Conservation (phyloP, 176 grass and related monocot species). For the Chloris gayana region DNA sequence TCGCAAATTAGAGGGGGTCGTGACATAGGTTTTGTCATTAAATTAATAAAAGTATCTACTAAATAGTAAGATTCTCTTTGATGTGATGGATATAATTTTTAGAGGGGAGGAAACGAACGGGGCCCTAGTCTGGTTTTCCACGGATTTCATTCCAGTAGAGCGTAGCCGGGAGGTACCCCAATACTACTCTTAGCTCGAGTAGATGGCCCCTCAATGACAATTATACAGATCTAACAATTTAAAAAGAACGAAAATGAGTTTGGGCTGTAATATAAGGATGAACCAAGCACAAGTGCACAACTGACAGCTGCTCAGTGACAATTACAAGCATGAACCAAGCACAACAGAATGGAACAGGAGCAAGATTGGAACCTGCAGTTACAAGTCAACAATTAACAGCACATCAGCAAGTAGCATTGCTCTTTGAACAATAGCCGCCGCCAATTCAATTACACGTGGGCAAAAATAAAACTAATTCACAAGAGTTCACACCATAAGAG, state of each 20-base stretch:
- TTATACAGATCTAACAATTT: not conserved
- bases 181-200: not conserved
- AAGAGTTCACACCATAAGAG: not conserved
- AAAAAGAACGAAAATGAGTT: not conserved
- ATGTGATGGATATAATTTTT: too few relatives aligned
- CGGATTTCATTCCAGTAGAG: too few relatives aligned
- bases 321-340: not conserved
- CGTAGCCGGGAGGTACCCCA: too few relatives aligned
- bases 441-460: conserved; percentile 28
- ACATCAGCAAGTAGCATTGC: not conserved
- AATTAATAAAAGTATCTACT: too few relatives aligned
- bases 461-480: not conserved
- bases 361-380: not conserved
- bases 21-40: too few relatives aligned
- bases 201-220: not conserved
- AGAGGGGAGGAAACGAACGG: too few relatives aligned
- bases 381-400: not conserved
- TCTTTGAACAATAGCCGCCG: conserved; percentile 31
- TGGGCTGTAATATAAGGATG: not conserved
- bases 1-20: too few relatives aligned
- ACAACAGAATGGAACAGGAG: not conserved
- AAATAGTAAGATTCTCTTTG: too few relatives aligned
- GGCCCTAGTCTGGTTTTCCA: too few relatives aligned
- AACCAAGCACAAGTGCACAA: not conserved
- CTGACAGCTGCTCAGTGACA: too few relatives aligned